phyloP scores from a whole-genome alignment of 2,329 filamentous ascomycete genomes.

The Rhexocercosporidium sp. region DNA sequence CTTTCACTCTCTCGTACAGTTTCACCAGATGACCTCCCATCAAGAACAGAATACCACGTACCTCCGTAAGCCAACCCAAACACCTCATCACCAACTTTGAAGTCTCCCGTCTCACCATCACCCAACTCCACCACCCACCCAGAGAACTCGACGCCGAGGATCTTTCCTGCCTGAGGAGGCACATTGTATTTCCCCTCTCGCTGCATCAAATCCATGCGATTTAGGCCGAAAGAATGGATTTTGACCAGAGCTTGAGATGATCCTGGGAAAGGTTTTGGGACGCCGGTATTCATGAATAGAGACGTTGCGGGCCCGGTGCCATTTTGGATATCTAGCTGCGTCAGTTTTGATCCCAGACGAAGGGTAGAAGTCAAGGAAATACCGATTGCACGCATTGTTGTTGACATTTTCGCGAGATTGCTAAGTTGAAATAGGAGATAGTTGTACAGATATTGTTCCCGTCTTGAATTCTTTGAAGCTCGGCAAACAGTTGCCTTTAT shows the following conservation, averaged over 20 bases:
- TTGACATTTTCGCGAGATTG: not conserved
- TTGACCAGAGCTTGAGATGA: conserved; percentile 71
- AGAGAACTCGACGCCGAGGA: conserved; percentile 79
- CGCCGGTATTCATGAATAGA: conserved; percentile 62
- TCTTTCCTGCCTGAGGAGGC: conserved; percentile 71
- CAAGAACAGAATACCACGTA: not conserved
- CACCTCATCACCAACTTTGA: conserved; percentile 78
- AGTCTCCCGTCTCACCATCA: conserved; percentile 55
- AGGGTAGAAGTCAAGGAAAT: not conserved
- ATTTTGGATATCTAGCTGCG: conserved; percentile 50
- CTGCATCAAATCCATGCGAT: conserved; percentile 83
- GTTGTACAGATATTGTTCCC: not conserved
- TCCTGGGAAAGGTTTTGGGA: conserved; percentile 56
- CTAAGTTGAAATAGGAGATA: not conserved
- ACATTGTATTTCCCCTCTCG: conserved; percentile 75
- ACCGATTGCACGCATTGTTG: conserved; percentile 12
- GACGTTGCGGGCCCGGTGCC: conserved; percentile 58
- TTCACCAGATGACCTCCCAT: not conserved
- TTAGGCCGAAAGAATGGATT: conserved; percentile 83
- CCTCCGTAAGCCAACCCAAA: conserved; percentile 91
- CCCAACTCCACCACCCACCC: conserved; percentile 67
- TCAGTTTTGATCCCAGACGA: not conserved
- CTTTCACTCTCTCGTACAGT: no score
- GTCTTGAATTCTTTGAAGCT: not conserved
- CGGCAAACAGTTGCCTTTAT: no score